Evolutionary conservation across 1,139 yeast genomes (phyloP).

Genomic region (Saccharomyces uvarum): DNA sequence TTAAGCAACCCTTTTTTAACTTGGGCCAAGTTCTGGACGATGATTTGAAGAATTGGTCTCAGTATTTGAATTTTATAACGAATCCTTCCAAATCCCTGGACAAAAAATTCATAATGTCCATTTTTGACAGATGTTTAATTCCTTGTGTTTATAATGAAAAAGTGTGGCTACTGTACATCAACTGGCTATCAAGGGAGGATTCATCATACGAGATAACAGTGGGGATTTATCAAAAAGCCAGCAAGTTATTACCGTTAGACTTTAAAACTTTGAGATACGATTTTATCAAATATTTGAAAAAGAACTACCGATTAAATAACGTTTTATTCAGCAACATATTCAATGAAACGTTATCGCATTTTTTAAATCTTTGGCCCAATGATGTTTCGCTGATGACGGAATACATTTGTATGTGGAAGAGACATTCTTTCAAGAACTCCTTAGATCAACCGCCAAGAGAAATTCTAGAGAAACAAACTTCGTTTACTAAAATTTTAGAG

Average conservation of each 20-base stretch:
- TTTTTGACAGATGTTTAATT: slow-evolving; percentile 54
- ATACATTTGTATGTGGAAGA: slow-evolving; percentile 20
- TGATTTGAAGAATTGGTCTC: slow-evolving; percentile 44
- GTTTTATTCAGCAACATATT: slow-evolving; percentile 12
- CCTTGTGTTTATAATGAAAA: slow-evolving; percentile 46
- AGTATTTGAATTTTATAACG: slow-evolving; percentile 43
- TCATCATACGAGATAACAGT: slow-evolving; percentile 5
- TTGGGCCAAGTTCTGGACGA: slow-evolving; percentile 30
- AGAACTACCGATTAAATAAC: slow-evolving; percentile 9
- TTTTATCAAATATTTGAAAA: slow-evolving; percentile 17
- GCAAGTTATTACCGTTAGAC: slow-evolving; percentile 14
- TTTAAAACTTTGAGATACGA: slow-evolving; percentile 13
- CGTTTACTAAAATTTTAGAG: slow-evolving; percentile 24
- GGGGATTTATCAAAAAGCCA: slow-evolving; percentile 19
- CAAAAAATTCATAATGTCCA: slow-evolving; percentile 26
- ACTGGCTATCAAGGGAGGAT: slow-evolving; percentile 33
- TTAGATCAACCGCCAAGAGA: slow-evolving; percentile 18
- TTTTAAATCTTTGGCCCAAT: slow-evolving; percentile 15
- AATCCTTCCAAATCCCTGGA: slow-evolving; percentile 7
- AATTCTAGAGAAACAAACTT: slow-evolving; percentile 19
- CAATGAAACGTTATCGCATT: slow-evolving; percentile 10
- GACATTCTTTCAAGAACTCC: slow-evolving; percentile 16
- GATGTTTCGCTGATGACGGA: slow-evolving; percentile 15
- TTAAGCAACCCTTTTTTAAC: slow-evolving; percentile 42
- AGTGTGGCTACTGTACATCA: slow-evolving; percentile 54